Evolutionary conservation across 148 eudicot genomes (phyloP).

Genomic region (Diospyros lotus): DNA sequence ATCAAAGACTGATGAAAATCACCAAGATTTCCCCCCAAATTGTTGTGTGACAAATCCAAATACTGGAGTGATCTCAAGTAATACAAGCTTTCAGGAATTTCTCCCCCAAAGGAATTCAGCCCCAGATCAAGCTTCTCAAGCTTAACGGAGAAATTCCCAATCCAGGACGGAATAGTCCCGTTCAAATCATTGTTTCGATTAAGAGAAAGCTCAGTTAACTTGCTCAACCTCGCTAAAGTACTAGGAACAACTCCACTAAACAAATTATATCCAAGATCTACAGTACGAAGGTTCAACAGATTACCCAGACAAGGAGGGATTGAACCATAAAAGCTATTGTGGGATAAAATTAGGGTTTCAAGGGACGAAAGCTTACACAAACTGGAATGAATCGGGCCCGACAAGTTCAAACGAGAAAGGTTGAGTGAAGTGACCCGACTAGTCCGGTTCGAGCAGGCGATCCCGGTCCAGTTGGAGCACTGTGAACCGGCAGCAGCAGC

Average conservation of each 20-base stretch:
- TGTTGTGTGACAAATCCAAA: slow-evolving; percentile 71
- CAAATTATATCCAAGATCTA: slow-evolving; percentile 63
- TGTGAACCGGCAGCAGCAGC: slow-evolving; percentile 25
- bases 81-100: slow-evolving; percentile 60
- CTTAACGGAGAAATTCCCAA: slow-evolving; percentile 56
- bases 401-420: slow-evolving; percentile 55
- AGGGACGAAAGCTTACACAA: slow-evolving; percentile 62
- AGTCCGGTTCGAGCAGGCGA: slow-evolving; percentile 40
- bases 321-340: slow-evolving; percentile 46
- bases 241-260: slow-evolving; percentile 51
- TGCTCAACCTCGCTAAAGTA: slow-evolving; percentile 33
- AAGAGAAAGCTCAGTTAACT: slow-evolving; percentile 41
- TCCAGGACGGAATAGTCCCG: slow-evolving; percentile 59
- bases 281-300: slow-evolving; percentile 34
- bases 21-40: slow-evolving; percentile 45
- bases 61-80: slow-evolving; percentile 50
- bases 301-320: slow-evolving; percentile 57
- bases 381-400: slow-evolving; percentile 53
- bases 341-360: slow-evolving; percentile 56
- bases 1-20: slow-evolving; percentile 69
- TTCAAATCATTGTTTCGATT: slow-evolving; percentile 37
- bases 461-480: slow-evolving; percentile 52
- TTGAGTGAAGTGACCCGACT: slow-evolving; percentile 56
- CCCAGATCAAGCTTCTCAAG: slow-evolving; percentile 58
- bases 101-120: slow-evolving; percentile 55